These are phyloP conservation scores for Colletotrichum eleusines DNA, from an alignment of 2,329 filamentous ascomycete genomes.

Conservation along the genomic window DNA sequence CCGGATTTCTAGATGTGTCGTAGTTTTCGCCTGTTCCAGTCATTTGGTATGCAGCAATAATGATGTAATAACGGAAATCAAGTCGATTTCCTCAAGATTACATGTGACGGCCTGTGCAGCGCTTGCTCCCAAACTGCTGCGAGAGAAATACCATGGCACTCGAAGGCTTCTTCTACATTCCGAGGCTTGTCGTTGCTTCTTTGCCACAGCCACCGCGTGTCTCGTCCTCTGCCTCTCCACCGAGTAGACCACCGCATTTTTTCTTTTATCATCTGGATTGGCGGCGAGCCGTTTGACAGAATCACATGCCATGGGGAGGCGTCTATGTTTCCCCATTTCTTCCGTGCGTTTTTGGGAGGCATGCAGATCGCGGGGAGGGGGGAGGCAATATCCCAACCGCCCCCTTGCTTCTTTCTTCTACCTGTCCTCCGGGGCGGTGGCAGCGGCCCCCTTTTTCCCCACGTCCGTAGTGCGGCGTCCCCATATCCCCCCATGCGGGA, in stretches of 20 bases:
- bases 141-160: not conserved
- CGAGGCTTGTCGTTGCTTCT: not conserved
- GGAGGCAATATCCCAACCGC: not conserved
- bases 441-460: constrained; percentile 9
- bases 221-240: constrained; percentile 17
- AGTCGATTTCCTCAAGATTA: not conserved
- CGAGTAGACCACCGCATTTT: constrained; percentile 8
- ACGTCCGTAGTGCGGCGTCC: constrained; percentile 4
- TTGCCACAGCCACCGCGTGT: not conserved
- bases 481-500: constrained; percentile 1
- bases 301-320: not conserved
- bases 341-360: constrained; percentile 3
- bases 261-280: constrained; percentile 29
- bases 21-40: not conserved
- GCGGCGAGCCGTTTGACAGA: not conserved
- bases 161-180: not conserved
- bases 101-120: not conserved
- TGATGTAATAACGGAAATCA: constrained; percentile 7
- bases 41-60: not conserved
- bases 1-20: constrained; percentile 11
- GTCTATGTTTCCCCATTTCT: not conserved
- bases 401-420: constrained; percentile 11
- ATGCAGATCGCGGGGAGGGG: not conserved
- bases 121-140: not conserved
- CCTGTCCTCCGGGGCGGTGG: not conserved